Base-by-base conservation (phyloP, 164 flowering plant species). In the Cinnamomum micranthum region DNA sequence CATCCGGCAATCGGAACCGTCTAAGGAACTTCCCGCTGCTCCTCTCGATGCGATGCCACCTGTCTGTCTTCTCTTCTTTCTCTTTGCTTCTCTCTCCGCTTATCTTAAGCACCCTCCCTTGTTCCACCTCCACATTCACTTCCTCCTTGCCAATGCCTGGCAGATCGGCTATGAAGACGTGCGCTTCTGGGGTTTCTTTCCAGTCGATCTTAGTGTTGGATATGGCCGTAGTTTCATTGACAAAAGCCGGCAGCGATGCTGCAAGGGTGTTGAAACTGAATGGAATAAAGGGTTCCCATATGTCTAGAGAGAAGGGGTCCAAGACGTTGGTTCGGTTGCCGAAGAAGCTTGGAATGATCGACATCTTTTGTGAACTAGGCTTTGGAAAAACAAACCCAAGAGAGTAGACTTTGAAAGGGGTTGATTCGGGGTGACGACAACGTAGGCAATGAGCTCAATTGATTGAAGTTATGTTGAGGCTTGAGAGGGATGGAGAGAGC, bases 141-240 rank as follows among this genome's bases (percentile, higher is more conserved):
- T 82, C 83, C 41, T 82, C 87, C 74, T 82, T 84, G 51, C 73
- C 82, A 6, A 84, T 25, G 24, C 86, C 87, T 7, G 87, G 87
- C 0, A 85, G 69, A n/a, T 85, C 84, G 4, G 81, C 85, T 47
- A 76, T 85, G 84, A 83, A 83, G 33, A 85, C 68, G 51, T 85
- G 87, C 1, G 82, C 84, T 59, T 81, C 80, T 3, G 81, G 80
- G 27, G 86, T 85, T 58, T 85, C 86, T 73, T 79, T 83, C 87
- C 87, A 85, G 19, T 85, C 87, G 20, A 84, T 70, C 10, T 71
- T 63, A 0, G 81, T 64, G 71, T 71, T 73, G 3, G 75, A 80
- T 3, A 82, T 58, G 7, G 75, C 73, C 9, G 83, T 20, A 0
- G 76, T 69, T 27, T 66, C 55, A 80, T 83, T 15, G 6, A 1